Conservation (phyloP, 768 basidiomycete genomes). For the Termitomyces heimii region DNA sequence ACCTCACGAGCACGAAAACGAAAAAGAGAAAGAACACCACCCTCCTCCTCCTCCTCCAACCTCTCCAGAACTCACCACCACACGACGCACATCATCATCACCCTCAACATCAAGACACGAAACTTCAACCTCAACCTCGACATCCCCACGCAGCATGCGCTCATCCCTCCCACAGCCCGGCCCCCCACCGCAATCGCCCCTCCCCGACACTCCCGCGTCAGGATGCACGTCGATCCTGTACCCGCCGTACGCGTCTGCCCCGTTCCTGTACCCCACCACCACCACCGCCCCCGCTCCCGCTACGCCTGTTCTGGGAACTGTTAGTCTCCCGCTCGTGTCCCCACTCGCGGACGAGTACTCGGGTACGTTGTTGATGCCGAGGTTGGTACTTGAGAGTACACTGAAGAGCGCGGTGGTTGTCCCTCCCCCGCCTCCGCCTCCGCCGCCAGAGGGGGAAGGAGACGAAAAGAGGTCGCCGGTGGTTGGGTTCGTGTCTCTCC, state of each 20-base stretch:
- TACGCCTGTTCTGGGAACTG: neutral
- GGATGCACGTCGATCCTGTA: neutral
- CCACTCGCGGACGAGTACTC: neutral
- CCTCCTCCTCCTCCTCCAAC: rapidly evolving
- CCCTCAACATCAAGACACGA: too few species aligned
- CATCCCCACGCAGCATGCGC: neutral
- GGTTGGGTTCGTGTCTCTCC: too few species aligned
- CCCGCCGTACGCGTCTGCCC: neutral
- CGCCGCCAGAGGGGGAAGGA: too few species aligned
- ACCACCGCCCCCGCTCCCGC: neutral
- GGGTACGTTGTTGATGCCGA: too few species aligned
- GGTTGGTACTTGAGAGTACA: too few species aligned
- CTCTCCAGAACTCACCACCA: too few species aligned
- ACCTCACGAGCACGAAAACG: neutral
- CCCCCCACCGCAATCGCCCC: neutral
- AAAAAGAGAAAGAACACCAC: neutral
- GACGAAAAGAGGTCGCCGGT: too few species aligned
- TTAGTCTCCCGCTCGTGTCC: neutral
- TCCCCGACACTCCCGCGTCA: neutral
- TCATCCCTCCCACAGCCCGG: neutral
- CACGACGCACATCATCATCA: too few species aligned
- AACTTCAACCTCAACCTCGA: too few species aligned
- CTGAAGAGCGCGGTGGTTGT: too few species aligned
- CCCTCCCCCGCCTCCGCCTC: neutral
- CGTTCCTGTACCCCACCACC: neutral